phyloP scores from a whole-genome alignment of 495 filamentous ascomycete species.

The Jackrogersella multiformis region DNA sequence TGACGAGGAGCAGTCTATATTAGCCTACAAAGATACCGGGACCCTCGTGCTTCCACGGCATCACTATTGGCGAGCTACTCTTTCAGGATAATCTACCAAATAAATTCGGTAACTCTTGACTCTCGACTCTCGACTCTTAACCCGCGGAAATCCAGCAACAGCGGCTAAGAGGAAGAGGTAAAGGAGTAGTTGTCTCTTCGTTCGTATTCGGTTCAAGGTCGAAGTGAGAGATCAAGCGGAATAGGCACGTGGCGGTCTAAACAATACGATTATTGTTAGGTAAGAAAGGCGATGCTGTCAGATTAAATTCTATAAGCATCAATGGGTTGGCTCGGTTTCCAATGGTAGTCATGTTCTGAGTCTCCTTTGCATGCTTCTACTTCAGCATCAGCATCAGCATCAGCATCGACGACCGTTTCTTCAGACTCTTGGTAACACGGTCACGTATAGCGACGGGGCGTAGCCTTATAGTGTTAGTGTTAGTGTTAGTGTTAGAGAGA shows the following conservation, averaged over 20 bases:
- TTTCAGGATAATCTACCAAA: slow-evolving; percentile 19
- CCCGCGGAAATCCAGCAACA: no score
- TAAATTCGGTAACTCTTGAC: slow-evolving; percentile 8
- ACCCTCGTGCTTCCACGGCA: slow-evolving; percentile 40
- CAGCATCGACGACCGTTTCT: background rate
- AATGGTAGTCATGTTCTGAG: slow-evolving; percentile 31
- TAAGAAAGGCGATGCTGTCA: slow-evolving; percentile 25
- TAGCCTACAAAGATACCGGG: slow-evolving; percentile 39
- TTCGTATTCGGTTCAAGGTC: slow-evolving; percentile 14
- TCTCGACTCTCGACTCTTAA: no score
- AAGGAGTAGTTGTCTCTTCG: background rate
- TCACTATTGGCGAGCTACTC: slow-evolving; percentile 28
- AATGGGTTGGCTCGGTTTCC: slow-evolving; percentile 16
- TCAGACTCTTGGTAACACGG: slow-evolving; percentile 2
- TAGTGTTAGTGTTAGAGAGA: no score
- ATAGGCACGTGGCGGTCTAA: slow-evolving; percentile 26
- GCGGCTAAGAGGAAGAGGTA: no score
- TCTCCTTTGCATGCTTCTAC: slow-evolving; percentile 16
- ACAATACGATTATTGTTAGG: slow-evolving; percentile 10
- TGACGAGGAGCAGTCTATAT: slow-evolving; percentile 44
- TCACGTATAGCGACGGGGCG: slow-evolving; percentile 21
- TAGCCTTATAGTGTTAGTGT: no score
- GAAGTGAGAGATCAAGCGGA: slow-evolving; percentile 14
- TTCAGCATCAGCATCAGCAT: no score
- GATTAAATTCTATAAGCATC: slow-evolving; percentile 27